Percentiles rank a stretch among this genome's conserved stretches.
These are phyloP conservation scores for Phytopythium helicoides DNA, from an alignment of 352 stramenopile genomes.

Conservation along the genomic window DNA sequence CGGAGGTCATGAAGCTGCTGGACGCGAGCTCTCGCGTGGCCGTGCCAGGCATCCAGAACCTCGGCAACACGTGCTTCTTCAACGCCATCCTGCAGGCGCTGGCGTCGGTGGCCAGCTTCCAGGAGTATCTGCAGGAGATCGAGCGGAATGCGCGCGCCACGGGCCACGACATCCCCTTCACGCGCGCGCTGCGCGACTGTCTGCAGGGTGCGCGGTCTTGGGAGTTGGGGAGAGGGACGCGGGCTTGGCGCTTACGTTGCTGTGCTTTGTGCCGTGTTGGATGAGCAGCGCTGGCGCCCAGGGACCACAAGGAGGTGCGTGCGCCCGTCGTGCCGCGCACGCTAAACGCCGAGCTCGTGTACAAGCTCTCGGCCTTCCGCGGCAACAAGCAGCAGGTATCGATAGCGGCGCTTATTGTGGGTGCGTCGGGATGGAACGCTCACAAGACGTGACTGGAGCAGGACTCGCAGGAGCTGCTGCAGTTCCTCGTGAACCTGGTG, in stretches of 20 bases:
- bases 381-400: conserved; percentile 85
- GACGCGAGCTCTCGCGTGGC: conserved; percentile 8
- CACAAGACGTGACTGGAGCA: conserved; percentile 13
- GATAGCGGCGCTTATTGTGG: too few relatives aligned
- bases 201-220: conserved; percentile 64
- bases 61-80: conserved; percentile 92
- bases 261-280: too few relatives aligned
- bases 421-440: too few relatives aligned
- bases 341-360: conserved; percentile 66
- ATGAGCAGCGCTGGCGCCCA: conserved; percentile 30
- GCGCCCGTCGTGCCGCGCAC: conserved; percentile 39
- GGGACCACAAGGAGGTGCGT: conserved; percentile 25
- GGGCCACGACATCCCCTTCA: conserved; percentile 47
- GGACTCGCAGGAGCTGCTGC: conserved; percentile 83
- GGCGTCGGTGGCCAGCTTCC: conserved; percentile 64
- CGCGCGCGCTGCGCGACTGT: conserved; percentile 57
- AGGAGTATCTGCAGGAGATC: conserved; percentile 67
- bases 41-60: conserved; percentile 82
- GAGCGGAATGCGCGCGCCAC: conserved; percentile 37
- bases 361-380: conserved; percentile 53
- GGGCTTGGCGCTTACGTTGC: too few relatives aligned
- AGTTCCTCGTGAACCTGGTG: conserved; percentile 86
- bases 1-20: conserved; percentile 7
- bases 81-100: conserved; percentile 88
- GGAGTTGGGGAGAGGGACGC: too few relatives aligned